A percentile compares a stretch with the other conserved stretches of the same genome.
Conservation (phyloP, 208 protist genomes). For the Vickermania ingenoplastis region DNA sequence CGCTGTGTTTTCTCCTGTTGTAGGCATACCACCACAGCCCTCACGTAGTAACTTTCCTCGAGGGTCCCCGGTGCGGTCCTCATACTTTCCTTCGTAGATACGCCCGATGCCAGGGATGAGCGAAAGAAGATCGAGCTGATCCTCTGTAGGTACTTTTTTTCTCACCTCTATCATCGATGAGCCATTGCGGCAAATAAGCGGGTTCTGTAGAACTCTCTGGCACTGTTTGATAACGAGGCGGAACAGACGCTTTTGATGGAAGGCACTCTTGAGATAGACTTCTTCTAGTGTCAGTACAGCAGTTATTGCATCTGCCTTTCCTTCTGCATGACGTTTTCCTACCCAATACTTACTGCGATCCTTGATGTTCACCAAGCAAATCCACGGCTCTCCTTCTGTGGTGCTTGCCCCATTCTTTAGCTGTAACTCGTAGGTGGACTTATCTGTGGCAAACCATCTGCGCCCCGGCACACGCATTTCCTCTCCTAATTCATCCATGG, state of each 20-base stretch:
- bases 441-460: constrained; percentile 68
- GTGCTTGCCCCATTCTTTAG: constrained; percentile 34
- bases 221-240: constrained; percentile 49
- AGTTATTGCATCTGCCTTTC: constrained; percentile 27
- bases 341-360: constrained; percentile 33
- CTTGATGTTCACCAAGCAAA: constrained; percentile 56
- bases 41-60: constrained; percentile 35
- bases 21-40: constrained; percentile 61
- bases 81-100: constrained; percentile 33
- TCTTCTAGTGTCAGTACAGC: constrained; percentile 73
- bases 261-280: constrained; percentile 64
- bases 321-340: constrained; percentile 49
- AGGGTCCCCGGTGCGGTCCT: constrained; percentile 32
- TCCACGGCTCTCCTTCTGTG: constrained; percentile 49
- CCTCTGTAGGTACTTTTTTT: constrained; percentile 24
- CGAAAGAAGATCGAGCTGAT: constrained; percentile 43
- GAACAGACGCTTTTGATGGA: constrained; percentile 62
- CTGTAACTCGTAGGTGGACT: constrained; percentile 36
- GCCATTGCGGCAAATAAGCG: constrained; percentile 53
- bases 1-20: constrained; percentile 38
- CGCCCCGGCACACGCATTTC: constrained; percentile 52
- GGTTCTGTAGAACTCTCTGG: constrained; percentile 53
- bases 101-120: constrained; percentile 67
- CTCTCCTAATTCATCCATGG: constrained; percentile 24
- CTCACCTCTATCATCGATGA: constrained; percentile 66